Conservation (phyloP, 441 rosid species). For the Bruguiera hainesii region DNA sequence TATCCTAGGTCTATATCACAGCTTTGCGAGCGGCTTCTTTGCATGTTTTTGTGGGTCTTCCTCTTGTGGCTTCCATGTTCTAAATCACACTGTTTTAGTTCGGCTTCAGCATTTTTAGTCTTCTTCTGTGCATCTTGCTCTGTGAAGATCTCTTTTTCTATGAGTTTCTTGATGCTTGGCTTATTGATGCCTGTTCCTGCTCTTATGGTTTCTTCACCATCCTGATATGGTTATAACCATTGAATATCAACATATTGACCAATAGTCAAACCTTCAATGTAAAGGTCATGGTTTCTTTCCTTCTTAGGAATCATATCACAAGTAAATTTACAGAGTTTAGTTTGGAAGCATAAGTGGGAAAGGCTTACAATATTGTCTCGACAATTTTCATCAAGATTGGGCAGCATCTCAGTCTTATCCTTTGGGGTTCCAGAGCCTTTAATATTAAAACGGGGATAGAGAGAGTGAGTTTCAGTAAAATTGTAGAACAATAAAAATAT, state of each 20-base stretch:
- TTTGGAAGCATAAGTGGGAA: conserved; percentile 10
- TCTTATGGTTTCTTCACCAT: conserved; percentile 25
- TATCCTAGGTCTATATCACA: conserved; percentile 36
- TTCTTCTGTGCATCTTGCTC: conserved; percentile 45
- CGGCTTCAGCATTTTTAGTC: conserved; percentile 38
- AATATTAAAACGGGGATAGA: conserved; percentile 17
- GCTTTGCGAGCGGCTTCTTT: conserved; percentile 53
- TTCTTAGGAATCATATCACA: neutral
- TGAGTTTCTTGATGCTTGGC: conserved; percentile 84
- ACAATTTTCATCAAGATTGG: conserved; percentile 35
- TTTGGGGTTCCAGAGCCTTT: conserved; percentile 42
- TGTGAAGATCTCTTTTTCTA: conserved; percentile 78
- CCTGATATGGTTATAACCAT: conserved; percentile 32
- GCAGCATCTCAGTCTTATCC: conserved; percentile 35
- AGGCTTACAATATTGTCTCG: conserved; percentile 49
- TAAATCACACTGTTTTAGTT: conserved; percentile 36
- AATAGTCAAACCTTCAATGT: conserved; percentile 18
- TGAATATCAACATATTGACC: conserved; percentile 21
- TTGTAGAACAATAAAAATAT: conserved; percentile 4
- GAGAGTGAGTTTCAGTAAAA: neutral
- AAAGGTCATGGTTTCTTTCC: neutral
- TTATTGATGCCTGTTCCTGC: conserved; percentile 30
- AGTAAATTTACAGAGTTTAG: neutral
- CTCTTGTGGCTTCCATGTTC: conserved; percentile 45
- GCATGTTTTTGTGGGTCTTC: conserved; percentile 51